phyloP scores from a whole-genome alignment of 139 green algal genomes.

The Parachlorella kessleri region DNA sequence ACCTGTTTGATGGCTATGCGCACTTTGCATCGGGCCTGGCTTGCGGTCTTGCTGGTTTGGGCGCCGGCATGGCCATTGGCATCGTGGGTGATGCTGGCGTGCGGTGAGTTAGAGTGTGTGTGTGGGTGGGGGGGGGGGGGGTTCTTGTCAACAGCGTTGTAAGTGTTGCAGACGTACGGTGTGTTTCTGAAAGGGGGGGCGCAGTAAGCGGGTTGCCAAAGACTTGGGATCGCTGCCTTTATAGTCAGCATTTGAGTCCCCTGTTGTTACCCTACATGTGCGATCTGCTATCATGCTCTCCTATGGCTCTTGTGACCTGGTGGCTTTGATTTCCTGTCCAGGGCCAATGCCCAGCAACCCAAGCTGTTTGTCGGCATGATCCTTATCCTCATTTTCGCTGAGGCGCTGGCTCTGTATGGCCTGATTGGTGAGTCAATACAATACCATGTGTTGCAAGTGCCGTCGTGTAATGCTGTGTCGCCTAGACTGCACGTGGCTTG shows the following conservation, averaged over 20 bases:
- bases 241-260: too few relatives aligned
- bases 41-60: slow-evolving; percentile 93
- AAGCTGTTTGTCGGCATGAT: slow-evolving; percentile 99
- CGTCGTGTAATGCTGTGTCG: too few relatives aligned
- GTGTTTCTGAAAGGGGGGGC: too few relatives aligned
- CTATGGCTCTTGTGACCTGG: neutral
- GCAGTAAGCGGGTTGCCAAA: too few relatives aligned
- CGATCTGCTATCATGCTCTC: neutral
- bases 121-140: neutral
- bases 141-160: too few relatives aligned
- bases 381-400: slow-evolving; percentile 99
- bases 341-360: slow-evolving; percentile 98
- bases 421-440: slow-evolving; percentile 84
- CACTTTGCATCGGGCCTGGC: slow-evolving; percentile 94
- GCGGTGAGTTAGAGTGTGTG: slow-evolving; percentile 49
- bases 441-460: neutral
- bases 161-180: too few relatives aligned
- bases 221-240: too few relatives aligned
- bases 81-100: slow-evolving; percentile 99
- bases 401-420: slow-evolving; percentile 98
- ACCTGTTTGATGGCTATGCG: slow-evolving; percentile 97
- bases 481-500: too few relatives aligned
- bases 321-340: slow-evolving; percentile 35
- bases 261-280: neutral
- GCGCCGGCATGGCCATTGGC: slow-evolving; percentile 98